Evolutionary conservation across 2,329 filamentous ascomycete species (phyloP), one percentile per base, ranked within the genome.

Genomic region (Sporothrix inflata): DNA sequence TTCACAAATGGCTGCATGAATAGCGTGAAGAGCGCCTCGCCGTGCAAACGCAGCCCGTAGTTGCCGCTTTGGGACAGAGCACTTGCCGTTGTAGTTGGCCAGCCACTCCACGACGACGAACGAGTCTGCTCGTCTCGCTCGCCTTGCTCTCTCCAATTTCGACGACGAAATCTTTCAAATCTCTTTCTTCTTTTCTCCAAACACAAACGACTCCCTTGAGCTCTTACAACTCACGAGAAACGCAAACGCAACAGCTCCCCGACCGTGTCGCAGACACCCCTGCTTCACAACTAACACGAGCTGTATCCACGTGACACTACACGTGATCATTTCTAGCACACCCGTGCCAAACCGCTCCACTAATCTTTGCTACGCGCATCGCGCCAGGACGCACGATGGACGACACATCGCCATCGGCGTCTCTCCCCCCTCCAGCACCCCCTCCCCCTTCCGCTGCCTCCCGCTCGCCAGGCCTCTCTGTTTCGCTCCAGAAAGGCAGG

Each of bases 31-130:
- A 60, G 55, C 55, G 4, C 30, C 19, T 9, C 38, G 30, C 19
- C 19, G 30, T 60, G 55, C 55, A 38, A 57, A 27, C 14, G 21
- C 27, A 65, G 38, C 2, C 11, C 42, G 40, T n/a, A 66, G 16
- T 66, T 49, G 42, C 63, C 63, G 16, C 34, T 30, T 66, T 66
- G 63, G 63, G 63, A 66, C 42, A 47, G 63, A 66, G 42, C 42
- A 34, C 24, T 27, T 65, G 42, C 63, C 27, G 49, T 65, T 66
- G 63, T 66, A 12, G 42, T n/a, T 49, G 63, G 11, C 16, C 60
- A 27, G 21, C 60, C n/a, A 16, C 49, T 53, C 9, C n/a, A 12
- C 34, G 34, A 40, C 21, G 38, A 65, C 47, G 14, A 47, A 11
- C 1, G 42, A 47, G 14, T 12, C 60, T 40, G 30, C 8, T 19